A percentile compares a stretch with the other conserved stretches of the same genome.
Conservation (phyloP, 2,329 filamentous ascomycete genomes). For the Amauroascus niger region DNA sequence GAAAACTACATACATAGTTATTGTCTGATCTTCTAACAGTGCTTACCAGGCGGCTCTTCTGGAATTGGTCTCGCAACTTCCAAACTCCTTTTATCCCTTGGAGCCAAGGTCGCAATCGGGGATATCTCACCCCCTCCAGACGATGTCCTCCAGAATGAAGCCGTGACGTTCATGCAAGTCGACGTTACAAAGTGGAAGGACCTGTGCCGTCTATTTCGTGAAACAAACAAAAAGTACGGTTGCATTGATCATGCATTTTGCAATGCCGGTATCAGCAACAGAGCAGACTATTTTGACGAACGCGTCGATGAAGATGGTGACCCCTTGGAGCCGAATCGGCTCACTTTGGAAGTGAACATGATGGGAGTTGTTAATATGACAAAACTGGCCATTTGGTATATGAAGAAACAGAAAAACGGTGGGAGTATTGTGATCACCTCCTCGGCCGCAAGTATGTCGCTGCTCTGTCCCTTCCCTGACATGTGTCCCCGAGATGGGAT, state of each 20-base stretch:
- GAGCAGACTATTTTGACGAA: slow-evolving; percentile 39
- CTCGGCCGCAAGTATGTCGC: slow-evolving; percentile 35
- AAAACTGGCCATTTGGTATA: slow-evolving; percentile 42
- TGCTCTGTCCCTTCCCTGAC: no score
- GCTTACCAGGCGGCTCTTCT: slow-evolving; percentile 43
- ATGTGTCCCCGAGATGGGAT: background rate
- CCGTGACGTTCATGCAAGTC: slow-evolving; percentile 33
- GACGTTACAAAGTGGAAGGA: slow-evolving; percentile 45
- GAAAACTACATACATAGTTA: no score
- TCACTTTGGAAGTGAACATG: slow-evolving; percentile 44
- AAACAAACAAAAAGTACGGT: slow-evolving; percentile 36
- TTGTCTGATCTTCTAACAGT: background rate
- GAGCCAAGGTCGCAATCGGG: slow-evolving; percentile 47
- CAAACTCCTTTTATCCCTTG: slow-evolving; percentile 42
- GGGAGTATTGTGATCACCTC: slow-evolving; percentile 48
- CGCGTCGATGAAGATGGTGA: slow-evolving; percentile 45
- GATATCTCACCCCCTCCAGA: slow-evolving; percentile 42
- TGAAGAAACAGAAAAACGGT: slow-evolving; percentile 41
- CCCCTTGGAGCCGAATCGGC: slow-evolving; percentile 37
- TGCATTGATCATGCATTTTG: slow-evolving; percentile 42
- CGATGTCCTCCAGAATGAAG: slow-evolving; percentile 22
- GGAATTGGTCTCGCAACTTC: slow-evolving; percentile 53
- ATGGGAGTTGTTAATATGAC: slow-evolving; percentile 44
- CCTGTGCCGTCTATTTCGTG: slow-evolving; percentile 44
- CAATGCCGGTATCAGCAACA: slow-evolving; percentile 48